Conservation (phyloP, 2,329 filamentous ascomycete species). For the Chrysosporium queenslandicum region DNA sequence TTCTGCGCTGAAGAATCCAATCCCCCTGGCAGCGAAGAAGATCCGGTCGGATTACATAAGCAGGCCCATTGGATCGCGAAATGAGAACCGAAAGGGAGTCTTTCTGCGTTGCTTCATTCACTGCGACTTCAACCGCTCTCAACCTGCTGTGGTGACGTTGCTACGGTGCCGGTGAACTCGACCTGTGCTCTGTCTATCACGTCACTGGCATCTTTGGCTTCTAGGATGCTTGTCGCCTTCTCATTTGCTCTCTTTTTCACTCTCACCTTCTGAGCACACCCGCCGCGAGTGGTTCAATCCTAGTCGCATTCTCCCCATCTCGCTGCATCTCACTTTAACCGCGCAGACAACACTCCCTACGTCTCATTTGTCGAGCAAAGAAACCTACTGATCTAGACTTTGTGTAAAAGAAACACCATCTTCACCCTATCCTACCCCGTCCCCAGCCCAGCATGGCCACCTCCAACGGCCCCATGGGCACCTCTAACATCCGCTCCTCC, state of each 20-base stretch:
- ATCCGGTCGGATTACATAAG: constrained; percentile 1
- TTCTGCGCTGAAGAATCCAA: not conserved
- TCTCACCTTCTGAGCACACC: not conserved
- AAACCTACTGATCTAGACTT: too few species aligned
- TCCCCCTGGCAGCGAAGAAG: too few species aligned
- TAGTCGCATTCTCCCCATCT: not conserved
- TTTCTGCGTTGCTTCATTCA: not conserved
- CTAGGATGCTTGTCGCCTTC: not conserved
- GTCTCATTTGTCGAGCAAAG: too few species aligned
- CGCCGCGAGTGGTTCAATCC: not conserved
- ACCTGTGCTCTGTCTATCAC: not conserved
- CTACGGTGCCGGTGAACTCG: not conserved
- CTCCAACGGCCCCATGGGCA: constrained; percentile 19
- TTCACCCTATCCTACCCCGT: not conserved
- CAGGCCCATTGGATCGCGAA: not conserved
- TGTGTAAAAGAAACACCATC: too few species aligned
- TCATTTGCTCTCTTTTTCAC: not conserved
- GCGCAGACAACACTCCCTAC: too few species aligned
- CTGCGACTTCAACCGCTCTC: too few species aligned
- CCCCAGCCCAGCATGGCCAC: constrained; percentile 5
- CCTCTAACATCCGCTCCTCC: constrained; percentile 27
- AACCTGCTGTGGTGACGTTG: not conserved
- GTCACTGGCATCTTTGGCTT: not conserved
- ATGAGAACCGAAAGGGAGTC: not conserved
- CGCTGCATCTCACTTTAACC: not conserved